These are phyloP conservation scores for Whalleya microplaca DNA, from an alignment of 2,329 filamentous ascomycete genomes.

Conservation along the genomic window DNA sequence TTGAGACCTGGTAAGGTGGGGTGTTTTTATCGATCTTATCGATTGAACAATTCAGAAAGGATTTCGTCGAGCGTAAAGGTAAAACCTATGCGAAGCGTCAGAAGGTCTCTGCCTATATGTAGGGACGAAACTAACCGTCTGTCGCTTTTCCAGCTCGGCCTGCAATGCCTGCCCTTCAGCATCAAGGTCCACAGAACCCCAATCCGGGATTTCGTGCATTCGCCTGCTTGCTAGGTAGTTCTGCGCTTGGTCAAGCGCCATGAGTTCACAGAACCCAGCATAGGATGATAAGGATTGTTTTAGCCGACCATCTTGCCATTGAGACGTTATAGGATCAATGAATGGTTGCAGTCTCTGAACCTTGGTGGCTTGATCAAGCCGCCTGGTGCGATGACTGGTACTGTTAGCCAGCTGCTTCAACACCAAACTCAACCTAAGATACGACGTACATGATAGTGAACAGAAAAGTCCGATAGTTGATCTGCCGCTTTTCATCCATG, in stretches of 20 bases:
- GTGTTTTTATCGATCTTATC: conserved; percentile 82
- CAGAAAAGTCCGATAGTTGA: conserved; percentile 86
- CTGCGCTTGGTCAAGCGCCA: conserved; percentile 80
- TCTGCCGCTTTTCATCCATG: conserved; percentile 79
- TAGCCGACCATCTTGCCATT: conserved; percentile 77
- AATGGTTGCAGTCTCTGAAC: conserved; percentile 75
- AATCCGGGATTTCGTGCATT: conserved; percentile 79
- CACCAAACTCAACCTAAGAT: background rate
- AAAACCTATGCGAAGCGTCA: conserved; percentile 53
- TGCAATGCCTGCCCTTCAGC: conserved; percentile 80
- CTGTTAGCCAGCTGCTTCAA: conserved; percentile 15
- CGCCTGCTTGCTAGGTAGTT: conserved; percentile 75
- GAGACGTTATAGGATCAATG: conserved; percentile 76
- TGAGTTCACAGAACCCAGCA: conserved; percentile 74
- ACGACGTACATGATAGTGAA: conserved; percentile 81
- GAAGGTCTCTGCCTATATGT: background rate
- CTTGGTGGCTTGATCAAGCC: conserved; percentile 72
- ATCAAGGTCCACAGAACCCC: conserved; percentile 78
- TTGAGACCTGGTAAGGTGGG: conserved; percentile 73
- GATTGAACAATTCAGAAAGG: conserved; percentile 88
- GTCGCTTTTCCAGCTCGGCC: conserved; percentile 74
- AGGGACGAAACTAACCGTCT: conserved; percentile 55
- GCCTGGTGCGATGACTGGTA: conserved; percentile 74
- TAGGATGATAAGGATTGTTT: conserved; percentile 74
- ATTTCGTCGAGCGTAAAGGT: conserved; percentile 85